These are phyloP conservation scores for Geranium rotundifolium DNA, from an alignment of 345 rosid species.

Conservation along the genomic window DNA sequence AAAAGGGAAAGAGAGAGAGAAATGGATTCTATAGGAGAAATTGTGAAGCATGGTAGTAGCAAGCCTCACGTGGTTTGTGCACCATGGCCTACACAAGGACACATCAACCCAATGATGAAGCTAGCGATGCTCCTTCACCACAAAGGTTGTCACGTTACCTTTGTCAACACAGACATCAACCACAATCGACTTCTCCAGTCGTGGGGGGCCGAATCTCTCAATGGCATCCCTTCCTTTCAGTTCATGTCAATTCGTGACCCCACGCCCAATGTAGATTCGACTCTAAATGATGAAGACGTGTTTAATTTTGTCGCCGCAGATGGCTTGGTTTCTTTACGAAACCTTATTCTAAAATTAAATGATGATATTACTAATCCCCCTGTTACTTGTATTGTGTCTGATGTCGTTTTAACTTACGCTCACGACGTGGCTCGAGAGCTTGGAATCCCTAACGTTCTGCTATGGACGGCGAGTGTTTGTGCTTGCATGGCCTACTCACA, in stretches of 20 bases:
- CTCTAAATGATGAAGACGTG: neutral
- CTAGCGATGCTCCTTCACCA: slow-evolving; percentile 9
- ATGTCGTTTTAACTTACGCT: slow-evolving; percentile 6
- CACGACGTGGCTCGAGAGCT: neutral
- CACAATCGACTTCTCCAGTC: slow-evolving; percentile 4
- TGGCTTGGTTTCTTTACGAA: neutral
- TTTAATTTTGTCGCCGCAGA: neutral
- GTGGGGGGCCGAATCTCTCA: neutral
- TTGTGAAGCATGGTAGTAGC: no score
- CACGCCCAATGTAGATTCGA: neutral
- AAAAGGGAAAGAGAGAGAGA: no score
- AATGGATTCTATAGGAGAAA: no score
- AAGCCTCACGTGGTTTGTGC: slow-evolving; percentile 22
- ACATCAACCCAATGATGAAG: slow-evolving; percentile 1
- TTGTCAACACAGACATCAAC: slow-evolving; percentile 9
- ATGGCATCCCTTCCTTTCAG: slow-evolving; percentile 4
- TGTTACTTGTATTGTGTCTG: slow-evolving; percentile 7
- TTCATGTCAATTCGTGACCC: slow-evolving; percentile 5
- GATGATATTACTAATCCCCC: neutral
- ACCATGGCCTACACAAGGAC: slow-evolving; percentile 23
- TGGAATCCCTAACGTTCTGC: neutral
- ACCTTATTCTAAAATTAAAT: slow-evolving; percentile 1
- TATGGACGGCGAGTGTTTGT: slow-evolving; percentile 9
- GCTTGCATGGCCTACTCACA: slow-evolving; percentile 1
- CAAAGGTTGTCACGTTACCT: slow-evolving; percentile 8